Percentiles rank a stretch among this genome's conserved stretches.
These are phyloP conservation scores for Conticribra weissflogii DNA, from an alignment of 108 stramenopile genomes.

Conservation along the genomic window DNA sequence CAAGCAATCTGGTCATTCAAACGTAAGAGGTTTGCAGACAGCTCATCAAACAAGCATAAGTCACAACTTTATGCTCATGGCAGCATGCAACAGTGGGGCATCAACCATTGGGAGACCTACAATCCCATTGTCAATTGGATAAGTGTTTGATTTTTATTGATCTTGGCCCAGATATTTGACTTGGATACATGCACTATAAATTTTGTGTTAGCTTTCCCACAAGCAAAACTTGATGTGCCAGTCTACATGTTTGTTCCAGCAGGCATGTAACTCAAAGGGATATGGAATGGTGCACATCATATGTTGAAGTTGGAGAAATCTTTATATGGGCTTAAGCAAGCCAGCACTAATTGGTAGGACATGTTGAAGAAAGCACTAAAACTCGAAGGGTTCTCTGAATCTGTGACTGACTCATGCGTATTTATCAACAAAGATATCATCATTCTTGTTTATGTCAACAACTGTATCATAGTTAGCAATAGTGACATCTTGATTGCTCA, in stretches of 20 bases:
- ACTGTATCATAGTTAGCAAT: not conserved
- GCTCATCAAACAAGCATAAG: not conserved
- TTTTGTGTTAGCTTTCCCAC: not conserved
- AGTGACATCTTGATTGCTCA: not conserved
- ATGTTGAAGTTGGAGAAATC: not conserved
- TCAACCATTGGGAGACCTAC: not conserved
- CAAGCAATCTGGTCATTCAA: not conserved
- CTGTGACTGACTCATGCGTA: not conserved
- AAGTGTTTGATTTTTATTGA: not conserved
- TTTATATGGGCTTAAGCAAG: not conserved
- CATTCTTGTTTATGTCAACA: not conserved
- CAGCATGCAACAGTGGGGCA: not conserved
- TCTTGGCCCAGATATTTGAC: not conserved
- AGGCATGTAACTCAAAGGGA: not conserved
- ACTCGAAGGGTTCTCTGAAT: not conserved
- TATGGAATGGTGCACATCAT: not conserved
- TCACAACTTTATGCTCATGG: not conserved
- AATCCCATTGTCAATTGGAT: not conserved
- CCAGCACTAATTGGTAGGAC: not conserved
- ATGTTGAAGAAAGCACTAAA: not conserved
- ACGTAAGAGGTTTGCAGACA: not conserved
- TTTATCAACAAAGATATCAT: not conserved
- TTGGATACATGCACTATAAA: not conserved
- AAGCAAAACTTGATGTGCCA: not conserved
- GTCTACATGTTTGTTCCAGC: not conserved